Conservation (phyloP, 306 rosid genomes). For the Lotus japonicus region DNA sequence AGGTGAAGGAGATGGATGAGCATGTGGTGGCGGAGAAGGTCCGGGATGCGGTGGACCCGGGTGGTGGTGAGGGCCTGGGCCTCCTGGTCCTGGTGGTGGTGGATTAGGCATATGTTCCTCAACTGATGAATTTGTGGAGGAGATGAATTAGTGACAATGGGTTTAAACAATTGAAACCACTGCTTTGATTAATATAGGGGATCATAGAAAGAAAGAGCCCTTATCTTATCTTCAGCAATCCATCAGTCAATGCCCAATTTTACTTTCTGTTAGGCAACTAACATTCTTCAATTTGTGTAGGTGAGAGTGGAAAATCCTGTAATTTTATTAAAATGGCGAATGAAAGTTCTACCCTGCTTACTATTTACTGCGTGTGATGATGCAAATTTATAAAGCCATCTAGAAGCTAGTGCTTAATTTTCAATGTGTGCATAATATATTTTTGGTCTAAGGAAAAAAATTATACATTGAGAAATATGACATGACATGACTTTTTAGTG, state of each 20-base stretch:
- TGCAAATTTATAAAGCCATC: too few species aligned
- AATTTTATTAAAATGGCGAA: too few species aligned
- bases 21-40: slow-evolving; percentile 29
- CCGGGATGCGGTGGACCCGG: slow-evolving; percentile 28
- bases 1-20: slow-evolving; percentile 25
- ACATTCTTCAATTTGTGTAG: neutral
- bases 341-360: too few species aligned
- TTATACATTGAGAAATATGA: too few species aligned
- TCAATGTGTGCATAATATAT: too few species aligned
- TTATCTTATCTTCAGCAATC: neutral
- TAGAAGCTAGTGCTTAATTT: too few species aligned
- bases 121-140: neutral
- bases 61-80: slow-evolving; percentile 32
- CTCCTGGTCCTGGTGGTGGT: slow-evolving; percentile 45
- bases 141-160: neutral
- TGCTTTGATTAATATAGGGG: neutral
- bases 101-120: slow-evolving; percentile 31
- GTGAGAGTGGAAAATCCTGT: too few species aligned
- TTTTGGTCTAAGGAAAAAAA: too few species aligned
- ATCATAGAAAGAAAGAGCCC: neutral
- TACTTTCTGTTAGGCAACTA: slow-evolving; percentile 9
- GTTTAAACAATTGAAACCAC: neutral
- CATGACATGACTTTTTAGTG: too few species aligned
- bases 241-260: slow-evolving; percentile 13
- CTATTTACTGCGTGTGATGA: too few species aligned